Conservation (phyloP, 305 asterid genomes). For the Ilex paraguariensis region DNA sequence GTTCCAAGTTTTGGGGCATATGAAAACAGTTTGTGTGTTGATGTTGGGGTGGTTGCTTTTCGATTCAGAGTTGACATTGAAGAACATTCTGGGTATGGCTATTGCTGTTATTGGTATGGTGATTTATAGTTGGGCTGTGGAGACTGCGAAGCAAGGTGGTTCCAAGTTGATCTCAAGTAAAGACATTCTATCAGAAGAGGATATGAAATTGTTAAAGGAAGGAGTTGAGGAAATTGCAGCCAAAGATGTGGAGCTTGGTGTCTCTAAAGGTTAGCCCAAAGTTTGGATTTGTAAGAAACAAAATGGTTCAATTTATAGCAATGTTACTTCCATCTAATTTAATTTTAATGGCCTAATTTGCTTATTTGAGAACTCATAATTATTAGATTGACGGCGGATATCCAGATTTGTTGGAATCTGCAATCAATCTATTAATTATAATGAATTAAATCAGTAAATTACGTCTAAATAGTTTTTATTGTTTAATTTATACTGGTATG, state of each 20-base stretch:
- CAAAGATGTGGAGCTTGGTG: conserved; percentile 55
- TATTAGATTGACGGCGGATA: too few relatives aligned
- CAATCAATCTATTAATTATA: too few relatives aligned
- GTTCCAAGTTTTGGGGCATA: conserved; percentile 10
- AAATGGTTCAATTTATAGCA: too few relatives aligned
- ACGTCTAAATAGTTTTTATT: too few relatives aligned
- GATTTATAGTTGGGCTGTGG: conserved; percentile 93
- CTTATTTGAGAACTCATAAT: too few relatives aligned
- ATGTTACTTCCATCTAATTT: too few relatives aligned
- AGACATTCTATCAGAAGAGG: conserved; percentile 84
- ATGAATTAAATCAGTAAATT: too few relatives aligned
- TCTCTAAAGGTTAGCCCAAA: conserved; percentile 19
- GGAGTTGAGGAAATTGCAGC: conserved; percentile 38
- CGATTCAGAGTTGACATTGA: conserved; percentile 80
- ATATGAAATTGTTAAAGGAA: conserved; percentile 71
- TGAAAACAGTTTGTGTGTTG: conserved; percentile 29
- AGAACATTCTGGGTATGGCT: conserved; percentile 77
- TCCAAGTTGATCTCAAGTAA: conserved; percentile 47
- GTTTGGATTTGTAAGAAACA: too few relatives aligned
- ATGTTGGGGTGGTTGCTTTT: conserved; percentile 83
- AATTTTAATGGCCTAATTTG: too few relatives aligned
- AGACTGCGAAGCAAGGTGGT: conserved; percentile 63
- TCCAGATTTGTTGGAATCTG: too few relatives aligned
- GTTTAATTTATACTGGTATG: too few relatives aligned
- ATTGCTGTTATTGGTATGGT: conserved; percentile 86